Evolutionary conservation across 164 flowering plant genomes (phyloP).

Genomic region (Nelumbo lutea): DNA sequence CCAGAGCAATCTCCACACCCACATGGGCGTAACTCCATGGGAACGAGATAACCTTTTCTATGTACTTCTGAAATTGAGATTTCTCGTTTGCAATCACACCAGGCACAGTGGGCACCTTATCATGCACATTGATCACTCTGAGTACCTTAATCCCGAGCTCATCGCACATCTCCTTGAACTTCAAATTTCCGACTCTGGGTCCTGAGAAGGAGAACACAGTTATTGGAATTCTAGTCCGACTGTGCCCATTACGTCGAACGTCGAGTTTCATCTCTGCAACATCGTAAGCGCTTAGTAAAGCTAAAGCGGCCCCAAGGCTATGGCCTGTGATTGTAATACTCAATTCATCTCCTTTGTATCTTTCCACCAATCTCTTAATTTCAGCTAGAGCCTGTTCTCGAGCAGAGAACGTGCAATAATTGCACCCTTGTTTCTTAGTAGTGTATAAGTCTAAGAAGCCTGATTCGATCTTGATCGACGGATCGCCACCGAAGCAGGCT

Average conservation of each 20-base stretch:
- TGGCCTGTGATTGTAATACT: slow-evolving; percentile 72
- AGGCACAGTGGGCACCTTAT: slow-evolving; percentile 68
- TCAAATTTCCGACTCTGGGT: slow-evolving; percentile 75
- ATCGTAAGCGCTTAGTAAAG: slow-evolving; percentile 64
- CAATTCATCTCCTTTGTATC: slow-evolving; percentile 42
- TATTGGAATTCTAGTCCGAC: slow-evolving; percentile 30
- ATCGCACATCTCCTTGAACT: slow-evolving; percentile 65
- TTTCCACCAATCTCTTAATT: slow-evolving; percentile 41
- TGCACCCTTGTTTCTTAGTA: slow-evolving; percentile 44
- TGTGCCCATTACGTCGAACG: not conserved
- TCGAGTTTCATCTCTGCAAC: slow-evolving; percentile 58
- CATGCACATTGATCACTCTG: slow-evolving; percentile 64
- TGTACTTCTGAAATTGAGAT: slow-evolving; percentile 38
- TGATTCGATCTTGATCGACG: slow-evolving; percentile 49
- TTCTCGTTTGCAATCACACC: slow-evolving; percentile 72
- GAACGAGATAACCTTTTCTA: slow-evolving; percentile 39
- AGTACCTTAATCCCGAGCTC: slow-evolving; percentile 60
- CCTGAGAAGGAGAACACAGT: slow-evolving; percentile 64
- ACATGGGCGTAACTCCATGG: slow-evolving; percentile 90
- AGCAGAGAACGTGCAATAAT: slow-evolving; percentile 50
- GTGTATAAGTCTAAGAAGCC: slow-evolving; percentile 79
- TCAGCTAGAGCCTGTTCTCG: slow-evolving; percentile 65
- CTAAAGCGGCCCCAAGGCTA: slow-evolving; percentile 19
- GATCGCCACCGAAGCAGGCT: slow-evolving; percentile 42
- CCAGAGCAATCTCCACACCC: slow-evolving; percentile 58